Evolutionary conservation across 768 basidiomycete genomes (phyloP).

Genomic region (Tulasnella sp.): DNA sequence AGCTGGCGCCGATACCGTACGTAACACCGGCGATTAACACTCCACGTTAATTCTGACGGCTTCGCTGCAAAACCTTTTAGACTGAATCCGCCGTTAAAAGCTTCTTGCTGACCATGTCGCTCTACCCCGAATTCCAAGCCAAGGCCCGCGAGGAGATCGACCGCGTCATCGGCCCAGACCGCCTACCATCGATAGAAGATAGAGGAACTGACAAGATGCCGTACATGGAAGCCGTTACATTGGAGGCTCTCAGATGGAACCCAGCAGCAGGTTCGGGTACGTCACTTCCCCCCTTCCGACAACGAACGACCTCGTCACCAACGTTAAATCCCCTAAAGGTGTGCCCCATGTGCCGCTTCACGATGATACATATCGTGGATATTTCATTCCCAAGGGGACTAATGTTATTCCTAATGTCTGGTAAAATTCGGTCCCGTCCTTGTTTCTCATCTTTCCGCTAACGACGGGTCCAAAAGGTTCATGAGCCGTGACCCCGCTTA

Average conservation of each 20-base stretch:
- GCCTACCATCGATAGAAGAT: slow-evolving; percentile 40
- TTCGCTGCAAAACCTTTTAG: background rate
- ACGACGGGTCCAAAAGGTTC: background rate
- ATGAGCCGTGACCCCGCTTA: slow-evolving; percentile 14
- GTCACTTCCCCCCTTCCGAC: background rate
- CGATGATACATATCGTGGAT: slow-evolving; percentile 27
- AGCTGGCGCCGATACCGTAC: slow-evolving; percentile 12
- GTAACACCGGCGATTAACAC: background rate
- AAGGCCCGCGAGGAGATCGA: slow-evolving; percentile 42
- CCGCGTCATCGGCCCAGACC: slow-evolving; percentile 34
- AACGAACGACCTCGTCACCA: background rate
- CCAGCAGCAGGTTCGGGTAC: slow-evolving; percentile 28
- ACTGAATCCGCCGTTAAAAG: slow-evolving; percentile 26
- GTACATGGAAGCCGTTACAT: slow-evolving; percentile 40
- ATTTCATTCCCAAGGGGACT: slow-evolving; percentile 16
- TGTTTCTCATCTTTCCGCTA: background rate
- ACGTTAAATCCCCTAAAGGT: background rate
- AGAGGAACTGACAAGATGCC: slow-evolving; percentile 35
- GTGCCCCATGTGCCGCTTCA: background rate
- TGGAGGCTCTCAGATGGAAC: slow-evolving; percentile 37
- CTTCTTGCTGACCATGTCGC: slow-evolving; percentile 32
- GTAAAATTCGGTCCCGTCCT: background rate
- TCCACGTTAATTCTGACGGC: background rate
- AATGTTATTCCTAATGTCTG: background rate
- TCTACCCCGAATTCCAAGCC: slow-evolving; percentile 32